phyloP scores from a whole-genome alignment of 106 monocot species.

The Phalaenopsis aphrodite region DNA sequence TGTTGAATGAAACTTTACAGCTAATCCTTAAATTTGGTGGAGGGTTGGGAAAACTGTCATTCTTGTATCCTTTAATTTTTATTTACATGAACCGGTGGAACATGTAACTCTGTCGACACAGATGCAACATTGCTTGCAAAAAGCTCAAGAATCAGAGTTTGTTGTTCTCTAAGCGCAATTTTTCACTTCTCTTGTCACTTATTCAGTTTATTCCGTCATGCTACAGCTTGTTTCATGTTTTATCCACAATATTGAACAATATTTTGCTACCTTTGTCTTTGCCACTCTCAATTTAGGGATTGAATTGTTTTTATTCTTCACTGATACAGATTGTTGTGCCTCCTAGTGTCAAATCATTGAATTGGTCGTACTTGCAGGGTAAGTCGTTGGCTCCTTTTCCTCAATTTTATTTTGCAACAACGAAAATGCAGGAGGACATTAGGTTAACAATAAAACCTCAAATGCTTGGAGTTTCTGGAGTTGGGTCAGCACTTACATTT shows the following conservation, averaged over 20 bases:
- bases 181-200: too few relatives aligned
- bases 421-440: conserved; percentile 10
- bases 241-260: too few relatives aligned
- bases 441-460: conserved; percentile 13
- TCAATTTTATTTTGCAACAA: conserved; percentile 46
- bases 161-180: too few relatives aligned
- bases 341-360: conserved; percentile 48
- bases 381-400: conserved; percentile 31
- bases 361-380: conserved; percentile 45
- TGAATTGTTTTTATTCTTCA: neutral
- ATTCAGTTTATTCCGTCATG: too few relatives aligned
- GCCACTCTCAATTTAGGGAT: too few relatives aligned
- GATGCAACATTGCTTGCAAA: neutral
- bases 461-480: conserved; percentile 41
- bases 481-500: conserved; percentile 55
- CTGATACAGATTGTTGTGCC: conserved; percentile 68
- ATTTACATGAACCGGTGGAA: neutral
- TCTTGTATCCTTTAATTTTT: neutral
- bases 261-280: too few relatives aligned
- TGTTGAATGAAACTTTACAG: too few relatives aligned
- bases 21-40: neutral
- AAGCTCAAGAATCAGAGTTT: neutral
- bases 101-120: neutral
- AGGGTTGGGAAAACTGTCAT: neutral
- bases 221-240: too few relatives aligned